phyloP scores from a whole-genome alignment of 257 asterid species.

The Gardenia jasminoides region DNA sequence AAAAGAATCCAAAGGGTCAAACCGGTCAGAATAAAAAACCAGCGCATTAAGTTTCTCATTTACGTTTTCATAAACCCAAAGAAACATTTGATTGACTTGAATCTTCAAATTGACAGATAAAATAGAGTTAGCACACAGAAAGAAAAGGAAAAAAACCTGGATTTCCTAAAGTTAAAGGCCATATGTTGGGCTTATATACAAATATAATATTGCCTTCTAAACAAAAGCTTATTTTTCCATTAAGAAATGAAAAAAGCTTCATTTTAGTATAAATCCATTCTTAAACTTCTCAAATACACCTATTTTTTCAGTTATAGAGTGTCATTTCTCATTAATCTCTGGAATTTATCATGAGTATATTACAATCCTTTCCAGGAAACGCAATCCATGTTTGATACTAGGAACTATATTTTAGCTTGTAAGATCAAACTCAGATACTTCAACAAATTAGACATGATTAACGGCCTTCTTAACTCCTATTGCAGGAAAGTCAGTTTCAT shows the following conservation, averaged over 20 bases:
- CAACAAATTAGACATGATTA: neutral
- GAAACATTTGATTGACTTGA: neutral
- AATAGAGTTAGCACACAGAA: neutral
- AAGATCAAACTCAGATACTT: neutral
- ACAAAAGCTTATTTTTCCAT: too few species aligned
- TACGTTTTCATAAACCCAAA: neutral
- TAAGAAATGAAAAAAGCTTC: too few species aligned
- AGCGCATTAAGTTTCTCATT: constrained; percentile 8
- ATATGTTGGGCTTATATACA: neutral
- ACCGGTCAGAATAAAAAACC: neutral
- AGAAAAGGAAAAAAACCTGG: neutral
- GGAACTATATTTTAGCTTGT: neutral
- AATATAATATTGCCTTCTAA: too few species aligned
- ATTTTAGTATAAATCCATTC: too few species aligned
- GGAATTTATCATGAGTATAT: neutral
- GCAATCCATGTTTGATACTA: too few species aligned
- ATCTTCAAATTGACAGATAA: neutral
- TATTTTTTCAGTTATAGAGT: too few species aligned
- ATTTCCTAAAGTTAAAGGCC: neutral
- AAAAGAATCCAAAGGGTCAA: constrained; percentile 25
- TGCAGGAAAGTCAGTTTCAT: neutral
- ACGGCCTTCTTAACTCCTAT: neutral
- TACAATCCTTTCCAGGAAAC: neutral
- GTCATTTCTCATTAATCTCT: neutral
- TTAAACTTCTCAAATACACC: too few species aligned